Percentiles rank a stretch among this genome's conserved stretches.
phyloP scores from a whole-genome alignment of 2,329 filamentous ascomycete species.

The Herpotrichia juniperi region DNA sequence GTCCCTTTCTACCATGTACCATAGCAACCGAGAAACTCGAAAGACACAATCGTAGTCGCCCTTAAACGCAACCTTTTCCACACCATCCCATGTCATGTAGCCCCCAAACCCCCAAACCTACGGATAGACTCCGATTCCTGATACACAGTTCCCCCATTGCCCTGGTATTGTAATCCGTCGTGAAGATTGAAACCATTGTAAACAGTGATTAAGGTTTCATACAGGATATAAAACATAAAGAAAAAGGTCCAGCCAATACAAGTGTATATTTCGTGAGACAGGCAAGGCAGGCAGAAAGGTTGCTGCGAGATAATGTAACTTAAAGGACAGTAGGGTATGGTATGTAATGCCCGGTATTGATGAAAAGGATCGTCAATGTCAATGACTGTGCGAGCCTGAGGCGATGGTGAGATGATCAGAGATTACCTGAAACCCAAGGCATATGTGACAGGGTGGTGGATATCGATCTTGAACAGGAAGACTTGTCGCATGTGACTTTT shows the following conservation, averaged over 20 bases:
- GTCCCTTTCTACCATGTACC: background rate
- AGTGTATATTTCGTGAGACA: background rate
- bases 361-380: background rate
- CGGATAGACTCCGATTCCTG: background rate
- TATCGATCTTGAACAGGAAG: slow-evolving; percentile 13
- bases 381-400: slow-evolving; percentile 2
- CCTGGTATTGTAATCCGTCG: background rate
- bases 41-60: background rate
- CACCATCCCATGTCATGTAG: background rate
- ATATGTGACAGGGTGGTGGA: slow-evolving; percentile 20
- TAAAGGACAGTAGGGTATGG: slow-evolving; percentile 20
- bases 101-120: background rate
- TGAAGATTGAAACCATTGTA: slow-evolving; percentile 3
- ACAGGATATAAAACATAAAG: slow-evolving; percentile 19
- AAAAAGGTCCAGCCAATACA: background rate
- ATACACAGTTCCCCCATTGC: background rate
- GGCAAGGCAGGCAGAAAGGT: slow-evolving; percentile 1
- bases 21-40: background rate
- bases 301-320: slow-evolving; percentile 17
- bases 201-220: slow-evolving; percentile 6
- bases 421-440: slow-evolving; percentile 31
- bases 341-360: slow-evolving; percentile 12
- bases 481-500: slow-evolving; percentile 24
- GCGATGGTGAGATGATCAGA: slow-evolving; percentile 1
- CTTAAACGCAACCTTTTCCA: background rate